phyloP scores from a whole-genome alignment of 2,329 filamentous ascomycete species.

The Graphilbum fragrans region DNA sequence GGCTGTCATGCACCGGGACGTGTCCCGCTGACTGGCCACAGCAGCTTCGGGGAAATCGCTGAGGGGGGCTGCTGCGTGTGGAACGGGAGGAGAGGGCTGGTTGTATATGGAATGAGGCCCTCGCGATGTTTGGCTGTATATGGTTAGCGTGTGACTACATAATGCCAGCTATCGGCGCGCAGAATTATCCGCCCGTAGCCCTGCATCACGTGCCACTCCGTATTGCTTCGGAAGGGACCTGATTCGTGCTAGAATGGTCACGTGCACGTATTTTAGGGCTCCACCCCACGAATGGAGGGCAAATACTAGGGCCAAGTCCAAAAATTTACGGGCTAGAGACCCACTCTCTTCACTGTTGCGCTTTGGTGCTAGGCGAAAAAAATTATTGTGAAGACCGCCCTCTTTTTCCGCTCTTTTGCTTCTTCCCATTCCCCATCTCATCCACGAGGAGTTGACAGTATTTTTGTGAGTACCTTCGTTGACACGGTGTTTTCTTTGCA shows the following conservation, averaged over 20 bases:
- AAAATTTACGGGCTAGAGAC: too few relatives aligned
- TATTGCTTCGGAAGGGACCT: too few relatives aligned
- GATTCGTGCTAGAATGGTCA: too few relatives aligned
- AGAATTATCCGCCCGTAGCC: conserved; percentile 1
- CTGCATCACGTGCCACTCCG: conserved; percentile 8
- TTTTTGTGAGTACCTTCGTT: background rate
- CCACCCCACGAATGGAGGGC: conserved; percentile 10
- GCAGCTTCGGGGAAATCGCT: conserved; percentile 21
- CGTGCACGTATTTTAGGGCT: conserved; percentile 6
- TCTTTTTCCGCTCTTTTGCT: too few relatives aligned
- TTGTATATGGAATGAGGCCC: too few relatives aligned
- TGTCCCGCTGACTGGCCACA: conserved; percentile 25
- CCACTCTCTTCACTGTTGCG: too few relatives aligned
- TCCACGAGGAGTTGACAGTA: background rate
- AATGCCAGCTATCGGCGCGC: too few relatives aligned
- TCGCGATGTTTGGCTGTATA: too few relatives aligned
- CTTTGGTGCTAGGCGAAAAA: background rate
- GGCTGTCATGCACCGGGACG: conserved; percentile 22
- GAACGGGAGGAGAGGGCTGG: background rate
- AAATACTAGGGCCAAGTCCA: background rate
- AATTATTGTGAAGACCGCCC: background rate
- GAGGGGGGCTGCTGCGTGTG: background rate
- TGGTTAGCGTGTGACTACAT: too few relatives aligned
- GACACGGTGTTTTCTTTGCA: background rate
- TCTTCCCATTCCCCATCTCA: too few relatives aligned